Evolutionary conservation across 2,329 filamentous ascomycete species (phyloP).

Genomic region (Grosmannia huntii): DNA sequence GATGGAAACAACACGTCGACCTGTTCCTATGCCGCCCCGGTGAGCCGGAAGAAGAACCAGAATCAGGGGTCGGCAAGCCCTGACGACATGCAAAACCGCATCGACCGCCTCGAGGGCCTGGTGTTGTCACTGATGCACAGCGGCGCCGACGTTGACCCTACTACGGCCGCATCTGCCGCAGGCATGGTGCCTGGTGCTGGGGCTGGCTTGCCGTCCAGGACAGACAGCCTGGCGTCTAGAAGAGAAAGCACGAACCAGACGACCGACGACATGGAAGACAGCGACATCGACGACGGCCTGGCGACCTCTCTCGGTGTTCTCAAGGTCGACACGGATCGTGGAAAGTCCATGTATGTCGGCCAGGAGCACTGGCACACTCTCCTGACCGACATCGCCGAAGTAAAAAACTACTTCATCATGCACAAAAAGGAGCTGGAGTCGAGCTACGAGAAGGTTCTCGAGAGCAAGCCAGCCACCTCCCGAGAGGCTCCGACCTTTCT

Average conservation of each 20-base stretch:
- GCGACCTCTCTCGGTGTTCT: conserved; percentile 68
- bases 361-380: conserved; percentile 76
- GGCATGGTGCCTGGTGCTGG: conserved; percentile 15
- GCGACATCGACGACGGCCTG: conserved; percentile 54
- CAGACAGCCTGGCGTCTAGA: conserved; percentile 30
- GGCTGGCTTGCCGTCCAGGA: conserved; percentile 18
- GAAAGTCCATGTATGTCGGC: conserved; percentile 69
- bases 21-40: conserved; percentile 71
- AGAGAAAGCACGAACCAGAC: neutral
- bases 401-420: conserved; percentile 75
- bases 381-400: conserved; percentile 73
- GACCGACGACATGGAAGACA: conserved; percentile 29
- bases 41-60: conserved; percentile 60
- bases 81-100: conserved; percentile 97
- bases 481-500: conserved; percentile 63
- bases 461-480: conserved; percentile 47
- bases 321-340: conserved; percentile 66
- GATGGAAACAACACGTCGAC: conserved; percentile 68
- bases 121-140: conserved; percentile 92
- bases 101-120: conserved; percentile 84
- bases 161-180: conserved; percentile 14
- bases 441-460: conserved; percentile 64
- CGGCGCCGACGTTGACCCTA: conserved; percentile 40
- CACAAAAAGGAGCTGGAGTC: conserved; percentile 85
- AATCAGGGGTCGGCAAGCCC: conserved; percentile 49